A percentile compares a stretch with the other conserved stretches of the same genome.
phyloP scores from a whole-genome alignment of 352 stramenopile species.

The Phytopythium helicoides region DNA sequence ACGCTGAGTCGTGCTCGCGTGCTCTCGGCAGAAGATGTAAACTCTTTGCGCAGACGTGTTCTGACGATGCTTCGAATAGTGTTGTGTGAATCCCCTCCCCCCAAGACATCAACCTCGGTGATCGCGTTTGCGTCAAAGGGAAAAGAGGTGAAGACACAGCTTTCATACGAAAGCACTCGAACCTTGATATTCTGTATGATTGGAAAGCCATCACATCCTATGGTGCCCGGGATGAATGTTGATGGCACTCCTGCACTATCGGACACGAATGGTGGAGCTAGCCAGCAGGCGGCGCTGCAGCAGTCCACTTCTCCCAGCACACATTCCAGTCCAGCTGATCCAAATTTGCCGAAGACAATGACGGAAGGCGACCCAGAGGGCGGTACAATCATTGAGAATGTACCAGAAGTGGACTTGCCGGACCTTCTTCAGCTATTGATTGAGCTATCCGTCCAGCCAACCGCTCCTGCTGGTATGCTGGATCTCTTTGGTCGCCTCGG shows the following conservation, averaged over 20 bases:
- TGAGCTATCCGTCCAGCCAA: constrained; percentile 71
- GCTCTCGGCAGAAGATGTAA: constrained; percentile 57
- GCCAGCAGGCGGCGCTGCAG: constrained; percentile 19
- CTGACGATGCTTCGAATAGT: constrained; percentile 79
- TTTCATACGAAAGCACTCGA: constrained; percentile 82
- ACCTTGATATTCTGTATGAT: constrained; percentile 88
- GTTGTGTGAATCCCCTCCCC: constrained; percentile 61
- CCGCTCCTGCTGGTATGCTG: constrained; percentile 62
- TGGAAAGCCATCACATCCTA: constrained; percentile 73
- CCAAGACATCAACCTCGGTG: constrained; percentile 48
- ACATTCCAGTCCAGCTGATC: neutral
- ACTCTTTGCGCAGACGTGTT: constrained; percentile 58
- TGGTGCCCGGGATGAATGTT: constrained; percentile 58
- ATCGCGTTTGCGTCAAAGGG: constrained; percentile 53
- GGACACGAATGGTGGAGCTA: constrained; percentile 14
- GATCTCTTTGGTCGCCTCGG: constrained; percentile 75
- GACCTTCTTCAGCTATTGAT: constrained; percentile 79
- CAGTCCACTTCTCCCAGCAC: constrained; percentile 6
- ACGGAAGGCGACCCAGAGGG: constrained; percentile 67
- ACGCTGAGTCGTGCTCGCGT: constrained; percentile 48
- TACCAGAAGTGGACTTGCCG: constrained; percentile 66
- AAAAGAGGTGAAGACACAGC: constrained; percentile 65
- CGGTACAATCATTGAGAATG: constrained; percentile 68
- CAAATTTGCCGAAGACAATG: constrained; percentile 39
- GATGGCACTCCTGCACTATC: constrained; percentile 54